These are phyloP conservation scores for Saccharomyces hybrid DNA, from an alignment of 1,139 yeast species.

Conservation along the genomic window DNA sequence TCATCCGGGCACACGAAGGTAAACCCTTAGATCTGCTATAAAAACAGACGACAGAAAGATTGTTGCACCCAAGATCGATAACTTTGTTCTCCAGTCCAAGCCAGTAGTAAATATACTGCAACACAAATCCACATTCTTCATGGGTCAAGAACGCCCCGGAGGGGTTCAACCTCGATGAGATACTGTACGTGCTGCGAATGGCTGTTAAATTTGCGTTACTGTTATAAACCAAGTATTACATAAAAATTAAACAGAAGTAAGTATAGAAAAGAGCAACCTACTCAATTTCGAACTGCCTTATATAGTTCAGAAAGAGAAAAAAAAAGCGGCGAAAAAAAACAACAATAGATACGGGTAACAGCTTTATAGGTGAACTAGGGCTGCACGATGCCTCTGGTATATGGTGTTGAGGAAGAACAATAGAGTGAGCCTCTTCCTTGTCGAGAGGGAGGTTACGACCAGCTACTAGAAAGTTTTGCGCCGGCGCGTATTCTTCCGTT, in stretches of 20 bases:
- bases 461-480: no score
- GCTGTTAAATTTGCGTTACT: slow-evolving; percentile 63
- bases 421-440: no score
- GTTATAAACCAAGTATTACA: slow-evolving; percentile 2
- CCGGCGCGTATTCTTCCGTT: background rate
- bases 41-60: slow-evolving; percentile 44
- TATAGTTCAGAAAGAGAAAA: background rate
- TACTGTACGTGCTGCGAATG: slow-evolving; percentile 55
- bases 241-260: no score
- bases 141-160: slow-evolving; percentile 65
- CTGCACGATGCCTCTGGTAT: background rate
- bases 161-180: slow-evolving; percentile 72
- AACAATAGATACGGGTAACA: background rate
- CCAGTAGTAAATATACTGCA: slow-evolving; percentile 35
- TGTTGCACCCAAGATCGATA: slow-evolving; percentile 77
- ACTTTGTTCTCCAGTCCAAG: slow-evolving; percentile 60
- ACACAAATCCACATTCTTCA: slow-evolving; percentile 57
- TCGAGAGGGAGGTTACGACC: no score
- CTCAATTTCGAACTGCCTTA: background rate
- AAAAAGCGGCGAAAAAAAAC: background rate
- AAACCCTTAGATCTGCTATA: slow-evolving; percentile 50
- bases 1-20: slow-evolving; percentile 84
- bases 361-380: slow-evolving; percentile 1
- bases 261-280: no score
- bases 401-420: background rate